Percentiles rank a stretch among this genome's conserved stretches.
These are phyloP conservation scores for Populus trichocarpa DNA, from an alignment of 441 rosid genomes.

Conservation along the genomic window DNA sequence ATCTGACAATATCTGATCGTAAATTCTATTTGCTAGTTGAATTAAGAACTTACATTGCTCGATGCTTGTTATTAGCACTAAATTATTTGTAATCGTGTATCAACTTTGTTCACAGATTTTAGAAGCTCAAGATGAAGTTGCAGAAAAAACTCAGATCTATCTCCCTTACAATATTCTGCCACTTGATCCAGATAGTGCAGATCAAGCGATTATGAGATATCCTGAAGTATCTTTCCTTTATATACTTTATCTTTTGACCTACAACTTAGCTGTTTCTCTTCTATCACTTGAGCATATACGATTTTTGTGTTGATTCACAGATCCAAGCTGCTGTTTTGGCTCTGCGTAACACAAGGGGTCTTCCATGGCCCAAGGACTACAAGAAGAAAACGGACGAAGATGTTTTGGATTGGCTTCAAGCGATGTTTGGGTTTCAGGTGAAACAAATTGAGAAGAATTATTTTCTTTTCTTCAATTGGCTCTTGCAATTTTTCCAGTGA, in stretches of 20 bases:
- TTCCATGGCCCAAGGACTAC: slow-evolving; percentile 94
- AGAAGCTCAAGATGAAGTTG: slow-evolving; percentile 92
- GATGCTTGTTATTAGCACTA: not conserved
- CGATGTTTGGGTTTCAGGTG: slow-evolving; percentile 99
- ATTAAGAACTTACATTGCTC: not conserved
- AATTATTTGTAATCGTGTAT: slow-evolving; percentile 16
- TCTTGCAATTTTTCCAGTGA: not conserved
- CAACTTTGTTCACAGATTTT: slow-evolving; percentile 56
- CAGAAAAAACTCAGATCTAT: slow-evolving; percentile 87
- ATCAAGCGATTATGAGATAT: slow-evolving; percentile 93
- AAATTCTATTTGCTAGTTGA: not conserved
- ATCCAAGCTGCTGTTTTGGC: slow-evolving; percentile 92
- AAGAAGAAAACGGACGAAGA: slow-evolving; percentile 83
- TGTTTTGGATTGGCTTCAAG: slow-evolving; percentile 97
- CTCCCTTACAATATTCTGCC: slow-evolving; percentile 94
- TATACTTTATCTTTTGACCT: not conserved
- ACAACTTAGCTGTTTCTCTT: slow-evolving; percentile 5
- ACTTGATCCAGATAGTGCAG: slow-evolving; percentile 97
- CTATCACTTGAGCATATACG: slow-evolving; percentile 6
- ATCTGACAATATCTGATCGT: not conserved
- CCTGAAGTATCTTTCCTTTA: slow-evolving; percentile 63
- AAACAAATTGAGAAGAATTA: not conserved
- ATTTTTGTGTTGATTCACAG: slow-evolving; percentile 34
- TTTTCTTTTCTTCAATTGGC: not conserved
- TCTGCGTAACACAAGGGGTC: slow-evolving; percentile 95